Base-by-base conservation (phyloP, 192 early-diverging fungal genomes). In the Entomortierella chlamydospora region DNA sequence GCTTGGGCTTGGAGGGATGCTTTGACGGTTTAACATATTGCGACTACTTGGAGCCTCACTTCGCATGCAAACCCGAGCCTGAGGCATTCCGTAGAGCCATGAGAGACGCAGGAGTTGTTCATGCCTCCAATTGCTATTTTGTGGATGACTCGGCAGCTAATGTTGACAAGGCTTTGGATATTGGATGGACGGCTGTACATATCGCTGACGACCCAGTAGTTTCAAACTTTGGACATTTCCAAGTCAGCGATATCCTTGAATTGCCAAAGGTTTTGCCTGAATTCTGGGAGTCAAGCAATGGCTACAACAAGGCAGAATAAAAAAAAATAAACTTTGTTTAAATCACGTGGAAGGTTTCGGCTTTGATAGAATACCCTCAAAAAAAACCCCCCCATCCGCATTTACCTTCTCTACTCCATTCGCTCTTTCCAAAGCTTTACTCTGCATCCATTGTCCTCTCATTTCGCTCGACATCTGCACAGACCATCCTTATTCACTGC, bases 11-110 rank as follows among this genome's bases (percentile, higher is more conserved):
- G 43, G 87, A 86, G 4, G 90, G 93, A 62, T 82, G 91, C 70
- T 94, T 95, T 80, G 92, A 91, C 34, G 91, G 91, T 17, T 69
- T 94, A 50, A 93, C 92, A 4, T 94, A 84, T 63, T 92, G 91
- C 61, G 87, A 95, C 64, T 95, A 95, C 78, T 33, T 57, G 11
- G 84, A 88, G 29, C 87, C 86, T 0, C 61, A 92, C 64, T 94
- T 95, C 72, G 71, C 82, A 10, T 95, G 93, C 78, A 95, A 95
- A 61, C 94, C 94, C 20, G 84, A 85, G 25, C 28, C 56, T 2
- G 74, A 49, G 20, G 83, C 85, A 8, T 92, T 87, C 66, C 70
- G 83, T 28, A 82, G 82, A 41, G 94, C 89, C 9, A 92, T 95
- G 92, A 64, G 56, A 12, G 89, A 90, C 47, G 91, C 93, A 0